A percentile compares a stretch with the other conserved stretches of the same genome.
Evolutionary conservation across 768 basidiomycete species (phyloP).

Genomic region (Trametes punicea): DNA sequence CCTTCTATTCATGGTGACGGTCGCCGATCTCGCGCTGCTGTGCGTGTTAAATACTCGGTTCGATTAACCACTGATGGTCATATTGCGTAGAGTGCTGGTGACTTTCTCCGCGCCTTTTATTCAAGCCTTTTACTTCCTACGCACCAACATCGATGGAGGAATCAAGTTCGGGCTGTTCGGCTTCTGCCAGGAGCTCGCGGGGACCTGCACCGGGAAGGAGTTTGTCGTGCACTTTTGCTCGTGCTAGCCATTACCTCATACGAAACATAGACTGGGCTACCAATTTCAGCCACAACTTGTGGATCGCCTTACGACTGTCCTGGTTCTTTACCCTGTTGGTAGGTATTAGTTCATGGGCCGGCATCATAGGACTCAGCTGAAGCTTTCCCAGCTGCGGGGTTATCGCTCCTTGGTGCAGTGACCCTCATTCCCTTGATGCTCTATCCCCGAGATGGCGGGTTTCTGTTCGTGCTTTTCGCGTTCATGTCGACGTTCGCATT

Average conservation of each 20-base stretch:
- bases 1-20: slow-evolving; percentile 12
- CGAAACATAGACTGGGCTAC: slow-evolving; percentile 19
- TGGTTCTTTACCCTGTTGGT: slow-evolving; percentile 27
- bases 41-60: not conserved
- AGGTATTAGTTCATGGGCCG: not conserved
- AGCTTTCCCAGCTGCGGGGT: slow-evolving; percentile 18
- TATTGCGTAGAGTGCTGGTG: slow-evolving; percentile 17
- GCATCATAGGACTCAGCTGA: not conserved
- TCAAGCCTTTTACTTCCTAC: slow-evolving; percentile 22
- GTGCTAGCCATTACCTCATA: not conserved
- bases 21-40: slow-evolving; percentile 13
- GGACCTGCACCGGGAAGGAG: slow-evolving; percentile 18
- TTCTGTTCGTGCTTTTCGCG: slow-evolving; percentile 22
- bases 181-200: slow-evolving; percentile 21
- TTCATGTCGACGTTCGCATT: slow-evolving; percentile 20
- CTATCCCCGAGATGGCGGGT: slow-evolving; percentile 16
- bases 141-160: slow-evolving; percentile 18
- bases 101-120: slow-evolving; percentile 28
- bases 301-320: slow-evolving; percentile 16
- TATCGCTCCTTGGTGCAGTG: slow-evolving; percentile 15
- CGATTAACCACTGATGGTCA: not conserved
- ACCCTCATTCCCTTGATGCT: slow-evolving; percentile 20
- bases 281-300: slow-evolving; percentile 20
- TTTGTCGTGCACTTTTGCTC: not conserved
- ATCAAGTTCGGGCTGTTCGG: slow-evolving; percentile 26